These are phyloP conservation scores for Suillus plorans DNA, from an alignment of 768 basidiomycete species.

Conservation along the genomic window DNA sequence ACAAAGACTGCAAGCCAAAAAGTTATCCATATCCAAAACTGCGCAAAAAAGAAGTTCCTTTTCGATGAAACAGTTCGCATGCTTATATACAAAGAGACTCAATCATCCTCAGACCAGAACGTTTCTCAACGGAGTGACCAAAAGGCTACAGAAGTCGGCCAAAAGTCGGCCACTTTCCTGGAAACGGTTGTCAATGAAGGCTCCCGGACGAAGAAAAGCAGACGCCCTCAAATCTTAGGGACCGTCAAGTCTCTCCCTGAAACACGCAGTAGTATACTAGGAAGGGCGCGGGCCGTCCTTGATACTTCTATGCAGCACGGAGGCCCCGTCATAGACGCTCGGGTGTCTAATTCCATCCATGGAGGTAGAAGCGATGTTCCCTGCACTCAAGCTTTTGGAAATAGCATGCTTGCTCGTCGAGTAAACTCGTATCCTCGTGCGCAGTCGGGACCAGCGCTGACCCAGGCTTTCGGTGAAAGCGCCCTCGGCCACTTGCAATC, in stretches of 20 bases:
- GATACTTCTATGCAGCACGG: slow-evolving; percentile 9
- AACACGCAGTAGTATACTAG: slow-evolving; percentile 44
- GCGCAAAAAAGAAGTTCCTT: slow-evolving; percentile 61
- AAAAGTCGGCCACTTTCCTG: slow-evolving; percentile 45
- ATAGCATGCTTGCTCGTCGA: slow-evolving; percentile 27
- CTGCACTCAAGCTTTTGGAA: slow-evolving; percentile 34
- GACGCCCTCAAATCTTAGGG: slow-evolving; percentile 35
- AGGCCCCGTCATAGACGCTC: slow-evolving; percentile 1
- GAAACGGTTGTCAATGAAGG: slow-evolving; percentile 52
- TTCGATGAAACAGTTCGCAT: slow-evolving; percentile 52
- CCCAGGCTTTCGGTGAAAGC: slow-evolving; percentile 43
- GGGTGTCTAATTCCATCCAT: slow-evolving; percentile 8
- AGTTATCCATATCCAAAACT: slow-evolving; percentile 61
- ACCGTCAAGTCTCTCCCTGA: slow-evolving; percentile 48
- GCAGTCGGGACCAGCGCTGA: slow-evolving; percentile 21
- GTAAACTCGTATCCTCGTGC: not conserved
- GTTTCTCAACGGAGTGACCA: slow-evolving; percentile 17
- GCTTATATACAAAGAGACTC: slow-evolving; percentile 52
- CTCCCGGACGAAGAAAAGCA: slow-evolving; percentile 45
- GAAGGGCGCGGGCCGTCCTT: slow-evolving; percentile 38
- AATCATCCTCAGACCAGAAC: slow-evolving; percentile 14
- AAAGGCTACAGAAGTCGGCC: slow-evolving; percentile 17
- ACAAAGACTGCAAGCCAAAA: slow-evolving; percentile 66
- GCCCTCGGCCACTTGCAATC: slow-evolving; percentile 23
- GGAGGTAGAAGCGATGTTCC: slow-evolving; percentile 10